A percentile compares a stretch with the other conserved stretches of the same genome.
Conservation (phyloP, 352 stramenopile genomes). For the Globisporangium alternatum region DNA sequence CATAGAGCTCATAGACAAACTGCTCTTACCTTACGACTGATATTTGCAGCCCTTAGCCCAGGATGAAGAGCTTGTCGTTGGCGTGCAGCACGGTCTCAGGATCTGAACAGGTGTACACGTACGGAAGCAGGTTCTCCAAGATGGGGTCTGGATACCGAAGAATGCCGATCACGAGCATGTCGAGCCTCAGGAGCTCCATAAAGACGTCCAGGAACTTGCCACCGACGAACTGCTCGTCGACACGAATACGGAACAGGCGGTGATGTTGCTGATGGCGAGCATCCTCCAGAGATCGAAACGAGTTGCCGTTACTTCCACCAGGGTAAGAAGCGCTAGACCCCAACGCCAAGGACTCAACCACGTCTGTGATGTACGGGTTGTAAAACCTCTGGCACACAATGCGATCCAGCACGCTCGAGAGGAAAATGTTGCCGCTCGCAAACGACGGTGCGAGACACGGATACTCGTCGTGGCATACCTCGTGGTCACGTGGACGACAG, state of each 20-base stretch:
- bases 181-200: constrained; percentile 32
- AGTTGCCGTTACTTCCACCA: neutral
- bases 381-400: constrained; percentile 78
- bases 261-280: neutral
- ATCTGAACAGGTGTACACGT: constrained; percentile 60
- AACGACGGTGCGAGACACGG: constrained; percentile 56
- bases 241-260: constrained; percentile 35
- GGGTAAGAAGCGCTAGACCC: constrained; percentile 16
- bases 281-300: neutral
- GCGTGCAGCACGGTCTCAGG: constrained; percentile 41
- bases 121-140: constrained; percentile 59
- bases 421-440: constrained; percentile 48
- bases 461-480: constrained; percentile 40
- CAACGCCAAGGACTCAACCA: constrained; percentile 48
- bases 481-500: constrained; percentile 44
- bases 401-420: constrained; percentile 56
- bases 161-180: constrained; percentile 53
- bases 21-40: neutral
- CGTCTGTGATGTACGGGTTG: constrained; percentile 73
- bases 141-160: constrained; percentile 31
- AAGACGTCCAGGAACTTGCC: constrained; percentile 45
- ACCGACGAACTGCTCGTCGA: constrained; percentile 39
- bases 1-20: neutral
- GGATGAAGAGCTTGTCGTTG: constrained; percentile 54
- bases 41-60: constrained; percentile 26